Evolutionary conservation across 805 yeast genomes (phyloP).

Genomic region (Candida stauntonica): DNA sequence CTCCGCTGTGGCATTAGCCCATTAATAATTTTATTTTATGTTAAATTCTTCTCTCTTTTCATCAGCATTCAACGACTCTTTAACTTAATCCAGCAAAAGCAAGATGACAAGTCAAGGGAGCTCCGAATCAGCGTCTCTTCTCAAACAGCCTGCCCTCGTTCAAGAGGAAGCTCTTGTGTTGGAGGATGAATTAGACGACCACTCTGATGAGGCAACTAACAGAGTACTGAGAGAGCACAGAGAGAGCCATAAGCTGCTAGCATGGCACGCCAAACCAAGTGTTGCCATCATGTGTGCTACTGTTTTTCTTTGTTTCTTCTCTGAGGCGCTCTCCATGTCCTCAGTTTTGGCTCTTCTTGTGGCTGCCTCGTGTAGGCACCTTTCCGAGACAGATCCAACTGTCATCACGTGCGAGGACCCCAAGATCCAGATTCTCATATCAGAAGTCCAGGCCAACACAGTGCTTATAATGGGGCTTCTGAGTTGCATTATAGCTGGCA

Average conservation of each 20-base stretch:
- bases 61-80: background rate
- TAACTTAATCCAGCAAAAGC: too few relatives aligned
- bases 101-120: too few relatives aligned
- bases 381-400: slow-evolving; percentile 23
- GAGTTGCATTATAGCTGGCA: slow-evolving; percentile 52
- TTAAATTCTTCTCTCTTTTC: background rate
- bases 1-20: too few relatives aligned
- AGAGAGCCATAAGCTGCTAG: slow-evolving; percentile 35
- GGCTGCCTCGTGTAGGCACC: slow-evolving; percentile 25
- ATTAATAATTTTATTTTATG: too few relatives aligned
- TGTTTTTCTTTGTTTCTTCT: slow-evolving; percentile 39
- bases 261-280: slow-evolving; percentile 58
- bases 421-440: slow-evolving; percentile 39
- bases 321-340: slow-evolving; percentile 36
- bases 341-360: slow-evolving; percentile 34
- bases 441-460: slow-evolving; percentile 44
- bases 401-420: slow-evolving; percentile 33
- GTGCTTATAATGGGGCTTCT: slow-evolving; percentile 40
- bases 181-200: slow-evolving; percentile 31
- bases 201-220: slow-evolving; percentile 30
- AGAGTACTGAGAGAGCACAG: slow-evolving; percentile 50
- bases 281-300: slow-evolving; percentile 43
- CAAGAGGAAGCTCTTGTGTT: background rate
- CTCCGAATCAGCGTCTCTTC: background rate
- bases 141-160: background rate